Evolutionary conservation across 805 yeast genomes (phyloP), one percentile per base, ranked within the genome.

Genomic region (Candida silvicultrix): DNA sequence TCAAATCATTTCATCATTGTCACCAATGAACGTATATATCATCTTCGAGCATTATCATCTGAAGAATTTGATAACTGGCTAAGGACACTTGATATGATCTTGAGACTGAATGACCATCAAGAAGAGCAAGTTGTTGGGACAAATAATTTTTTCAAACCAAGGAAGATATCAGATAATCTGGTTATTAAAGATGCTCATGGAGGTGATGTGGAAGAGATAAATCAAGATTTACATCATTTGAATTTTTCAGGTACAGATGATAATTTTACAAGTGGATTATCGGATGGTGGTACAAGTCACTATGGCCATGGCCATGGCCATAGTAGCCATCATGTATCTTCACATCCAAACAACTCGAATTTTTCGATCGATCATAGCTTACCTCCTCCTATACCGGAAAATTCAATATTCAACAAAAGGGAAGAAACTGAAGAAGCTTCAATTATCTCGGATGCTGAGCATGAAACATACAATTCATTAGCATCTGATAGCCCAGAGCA

Each of bases 401-500:
- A 40, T 28, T 28, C 39, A 36, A 31, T 40, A 38, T 18, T 8
- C 12, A 31, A 25, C 39, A 43, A 37, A n/a, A n/a, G n/a, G 14
- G 20, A 16, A 23, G 25, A 23, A 29, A 22, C 14, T 18, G 18
- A 23, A 12, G 19, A 38, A 38, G 9, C 12, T n/a, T 31, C 40
- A 22, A 11, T 15, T 14, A 8, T 23, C 2, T 15, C 10, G 19
- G 38, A 11, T 15, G 6, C 31, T 10, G 31, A 28, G 25, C 25
- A 23, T 8, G 23, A 18, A 19, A 35, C 38, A 12, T 57, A 46
- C 43, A 57, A 55, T 39, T 57, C 62, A 5, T 45, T 57, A 22
- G 46, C 60, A 2, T 46, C 54, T 3, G 39, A 49, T 8, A 41
- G 52, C 4, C 58, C 63, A 8, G 74, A 71, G 38, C 65, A 65